phyloP scores from a whole-genome alignment of 495 filamentous ascomycete species.

The Talaromyces ruber region DNA sequence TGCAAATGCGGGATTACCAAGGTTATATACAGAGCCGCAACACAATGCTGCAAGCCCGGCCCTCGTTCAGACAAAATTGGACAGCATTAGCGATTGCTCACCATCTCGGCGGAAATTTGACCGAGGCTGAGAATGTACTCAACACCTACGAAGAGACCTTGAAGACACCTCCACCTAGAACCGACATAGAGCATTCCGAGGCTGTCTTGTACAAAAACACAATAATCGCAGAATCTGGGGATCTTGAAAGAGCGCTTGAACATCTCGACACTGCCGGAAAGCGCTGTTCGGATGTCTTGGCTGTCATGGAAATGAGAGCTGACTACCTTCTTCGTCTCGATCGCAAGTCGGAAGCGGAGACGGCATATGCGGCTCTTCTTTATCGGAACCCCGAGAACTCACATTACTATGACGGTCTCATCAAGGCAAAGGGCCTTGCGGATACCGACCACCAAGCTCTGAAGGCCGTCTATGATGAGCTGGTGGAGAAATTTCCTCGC shows the following conservation, averaged over 20 bases:
- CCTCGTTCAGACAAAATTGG: slow-evolving; percentile 83
- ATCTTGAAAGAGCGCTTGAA: slow-evolving; percentile 71
- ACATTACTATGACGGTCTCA: slow-evolving; percentile 73
- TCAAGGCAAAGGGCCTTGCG: slow-evolving; percentile 55
- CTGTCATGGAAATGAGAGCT: slow-evolving; percentile 83
- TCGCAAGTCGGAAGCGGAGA: slow-evolving; percentile 70
- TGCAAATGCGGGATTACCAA: slow-evolving; percentile 93
- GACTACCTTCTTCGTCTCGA: slow-evolving; percentile 75
- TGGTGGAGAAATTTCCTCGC: slow-evolving; percentile 69
- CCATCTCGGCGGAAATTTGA: slow-evolving; percentile 76
- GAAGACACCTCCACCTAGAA: slow-evolving; percentile 61
- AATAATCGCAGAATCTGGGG: slow-evolving; percentile 81
- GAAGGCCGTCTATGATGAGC: slow-evolving; percentile 69
- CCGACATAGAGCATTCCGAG: slow-evolving; percentile 92
- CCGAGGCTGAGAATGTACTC: slow-evolving; percentile 82
- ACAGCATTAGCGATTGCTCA: slow-evolving; percentile 89
- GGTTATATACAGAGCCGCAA: slow-evolving; percentile 85
- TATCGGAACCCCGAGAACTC: slow-evolving; percentile 84
- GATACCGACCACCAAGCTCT: slow-evolving; percentile 53
- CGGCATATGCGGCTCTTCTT: slow-evolving; percentile 70
- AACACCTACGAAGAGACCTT: slow-evolving; percentile 88
- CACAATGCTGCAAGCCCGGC: slow-evolving; percentile 74
- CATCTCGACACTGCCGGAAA: slow-evolving; percentile 73
- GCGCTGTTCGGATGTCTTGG: slow-evolving; percentile 72
- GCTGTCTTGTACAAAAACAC: slow-evolving; percentile 91